Evolutionary conservation across 768 basidiomycete species (phyloP), one percentile per base, ranked within the genome.

Genomic region (Psilocybe sp.): DNA sequence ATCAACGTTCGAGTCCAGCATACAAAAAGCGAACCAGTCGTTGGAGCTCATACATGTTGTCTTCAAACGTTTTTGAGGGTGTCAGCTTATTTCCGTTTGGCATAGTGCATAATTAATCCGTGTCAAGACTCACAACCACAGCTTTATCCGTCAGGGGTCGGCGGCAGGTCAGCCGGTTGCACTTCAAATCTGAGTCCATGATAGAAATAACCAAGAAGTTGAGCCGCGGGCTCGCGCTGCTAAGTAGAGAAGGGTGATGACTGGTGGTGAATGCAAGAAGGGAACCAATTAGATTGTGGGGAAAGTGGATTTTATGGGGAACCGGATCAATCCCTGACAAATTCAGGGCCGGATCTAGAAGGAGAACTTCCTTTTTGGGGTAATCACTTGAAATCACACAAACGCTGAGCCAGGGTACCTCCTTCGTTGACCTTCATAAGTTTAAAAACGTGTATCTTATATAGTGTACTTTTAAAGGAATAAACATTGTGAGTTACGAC

Each of bases 111-210:
- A 4, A n/a, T 47, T 35, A 18, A 46, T 41, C 44, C 32, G 37
- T 46, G 51, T 45, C 12, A 31, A 39, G 34, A 74, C 89, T 65
- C 61, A 92, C 90, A 53, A 93, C 90, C 10, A 93, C 90, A 2
- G 90, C 90, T 64, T 89, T 92, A 58, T 91, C 90, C 2, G 73
- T 70, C 40, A 93, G 65, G 2, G 75, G 53, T 57, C 77, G 77
- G 49, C 89, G 80, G 64, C 89, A 91, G 14, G 80, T 86, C 50
- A 90, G 73, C n/a, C 84, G 77, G 64, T 91, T 91, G 61, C 89
- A 91, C 58, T 81, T 86, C 42, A 90, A 69, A 43, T 89, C 87
- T 28, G 78, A 76, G 64, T 91, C 88, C 88, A 91, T 90, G 18
- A 43, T 18, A 40, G 11, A 40, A 20, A 10, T 34, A 39, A 20